These are phyloP conservation scores for Wickerhamiella shivajii DNA, from an alignment of 805 yeast genomes.

Conservation along the genomic window DNA sequence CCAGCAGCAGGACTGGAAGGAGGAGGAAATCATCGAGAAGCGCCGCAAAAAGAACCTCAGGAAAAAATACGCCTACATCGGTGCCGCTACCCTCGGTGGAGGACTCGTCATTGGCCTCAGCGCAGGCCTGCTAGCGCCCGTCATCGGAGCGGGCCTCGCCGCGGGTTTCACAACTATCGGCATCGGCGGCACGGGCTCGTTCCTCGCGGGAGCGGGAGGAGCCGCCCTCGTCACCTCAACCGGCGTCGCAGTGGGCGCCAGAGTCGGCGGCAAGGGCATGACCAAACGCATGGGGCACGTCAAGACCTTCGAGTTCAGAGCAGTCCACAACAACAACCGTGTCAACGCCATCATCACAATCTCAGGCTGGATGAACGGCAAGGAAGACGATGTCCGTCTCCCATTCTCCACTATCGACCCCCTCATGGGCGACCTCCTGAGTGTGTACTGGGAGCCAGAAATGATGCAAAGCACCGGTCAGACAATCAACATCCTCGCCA, in stretches of 20 bases:
- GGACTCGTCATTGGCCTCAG: conserved; percentile 86
- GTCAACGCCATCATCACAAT: conserved; percentile 78
- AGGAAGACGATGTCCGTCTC: conserved; percentile 84
- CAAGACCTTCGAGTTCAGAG: conserved; percentile 83
- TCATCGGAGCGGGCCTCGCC: conserved; percentile 95
- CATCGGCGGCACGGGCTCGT: conserved; percentile 81
- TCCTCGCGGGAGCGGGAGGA: conserved; percentile 93
- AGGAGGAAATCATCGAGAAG: conserved; percentile 47
- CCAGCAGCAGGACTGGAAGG: conserved; percentile 66
- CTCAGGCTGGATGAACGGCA: conserved; percentile 96
- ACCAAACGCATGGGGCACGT: conserved; percentile 78
- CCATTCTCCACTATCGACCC: conserved; percentile 97
- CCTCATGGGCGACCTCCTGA: conserved; percentile 89
- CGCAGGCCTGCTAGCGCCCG: conserved; percentile 93
- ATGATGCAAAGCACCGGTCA: conserved; percentile 94
- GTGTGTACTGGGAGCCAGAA: conserved; percentile 95
- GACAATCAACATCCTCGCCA: conserved; percentile 82
- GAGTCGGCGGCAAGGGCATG: conserved; percentile 79
- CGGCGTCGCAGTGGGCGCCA: conserved; percentile 82
- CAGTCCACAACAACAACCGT: conserved; percentile 80
- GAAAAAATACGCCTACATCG: conserved; percentile 70
- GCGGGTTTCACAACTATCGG: conserved; percentile 95
- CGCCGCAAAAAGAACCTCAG: conserved; percentile 54
- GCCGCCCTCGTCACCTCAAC: conserved; percentile 86
- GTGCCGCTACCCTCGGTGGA: conserved; percentile 93